Base-by-base conservation (phyloP, 148 eudicot genomes). In the Drosera capensis region DNA sequence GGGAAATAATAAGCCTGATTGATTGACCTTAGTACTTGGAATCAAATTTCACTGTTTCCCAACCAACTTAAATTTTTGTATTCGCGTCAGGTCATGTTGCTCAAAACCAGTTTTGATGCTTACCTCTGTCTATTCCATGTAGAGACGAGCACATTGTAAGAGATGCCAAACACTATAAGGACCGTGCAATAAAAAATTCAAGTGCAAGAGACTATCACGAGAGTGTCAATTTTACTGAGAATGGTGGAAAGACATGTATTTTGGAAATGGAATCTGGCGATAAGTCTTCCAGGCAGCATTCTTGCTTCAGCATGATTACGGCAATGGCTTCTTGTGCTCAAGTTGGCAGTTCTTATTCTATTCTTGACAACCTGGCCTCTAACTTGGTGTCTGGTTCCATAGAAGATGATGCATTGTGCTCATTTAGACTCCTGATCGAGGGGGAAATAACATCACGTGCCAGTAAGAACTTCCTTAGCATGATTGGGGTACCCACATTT, bases 401-500 rank as follows among this genome's bases (percentile, higher is more conserved):
- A 51, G 96, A 88, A 68, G 87, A 84, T 60, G 70, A 84, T 45
- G 46, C 71, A 28, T 44, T 83, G 71, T 40, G 51, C 23, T 84
- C 94, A 14, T 68, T 88, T 29, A 66, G 52, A 51, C 58, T 38
- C 60, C 47, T 88, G 51, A 67, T 84, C 40, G 79, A 80, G 57
- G 97, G 95, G 40, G 80, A 84, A 62, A 72, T 78, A 42, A 52
- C 82, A n/a, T 59, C 66, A 29, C 63, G 65, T 20, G 70, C 71
- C 21, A 48, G 68, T 45, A 50, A 53, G 48, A 88, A 88, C 58
- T 73, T 88, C 67, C 81, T 83, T 48, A 63, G 55, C 25, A 68
- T 84, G 46, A 46, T 78, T 25, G 97, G 97, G 38, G 29, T 84
- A 41, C 97, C 97, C 18, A 68, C 93, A 50, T 90, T 78, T 72